These are phyloP conservation scores for Gnaphalium uliginosum DNA, from an alignment of 129 eudicot species.

Conservation along the genomic window DNA sequence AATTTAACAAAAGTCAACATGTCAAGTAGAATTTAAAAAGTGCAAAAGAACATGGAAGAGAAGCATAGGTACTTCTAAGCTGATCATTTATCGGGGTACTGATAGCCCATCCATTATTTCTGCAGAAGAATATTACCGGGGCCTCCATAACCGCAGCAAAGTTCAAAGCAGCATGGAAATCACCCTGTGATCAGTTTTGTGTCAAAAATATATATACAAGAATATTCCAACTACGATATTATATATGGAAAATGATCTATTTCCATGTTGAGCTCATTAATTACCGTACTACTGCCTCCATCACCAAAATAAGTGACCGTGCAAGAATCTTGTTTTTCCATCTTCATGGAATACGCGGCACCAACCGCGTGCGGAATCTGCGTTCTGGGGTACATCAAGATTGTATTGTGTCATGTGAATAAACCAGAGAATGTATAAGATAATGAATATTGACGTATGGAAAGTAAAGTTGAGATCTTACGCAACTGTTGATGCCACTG, in stretches of 20 bases:
- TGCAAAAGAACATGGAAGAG: background rate
- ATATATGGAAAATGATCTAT: background rate
- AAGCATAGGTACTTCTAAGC: constrained; percentile 56
- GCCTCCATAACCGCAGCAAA: constrained; percentile 92
- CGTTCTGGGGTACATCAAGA: constrained; percentile 47
- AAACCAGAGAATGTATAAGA: background rate
- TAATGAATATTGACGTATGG: background rate
- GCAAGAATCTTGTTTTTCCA: constrained; percentile 76
- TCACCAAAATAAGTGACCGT: constrained; percentile 86
- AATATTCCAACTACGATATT: background rate
- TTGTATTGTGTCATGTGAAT: background rate
- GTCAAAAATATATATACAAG: background rate
- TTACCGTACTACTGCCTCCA: constrained; percentile 90
- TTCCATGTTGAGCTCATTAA: background rate
- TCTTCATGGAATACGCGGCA: constrained; percentile 90
- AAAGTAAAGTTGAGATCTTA: constrained; percentile 36
- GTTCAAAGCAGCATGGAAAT: constrained; percentile 85
- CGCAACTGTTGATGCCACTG: constrained; percentile 89
- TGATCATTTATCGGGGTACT: constrained; percentile 84
- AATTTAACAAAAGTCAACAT: constrained; percentile 15
- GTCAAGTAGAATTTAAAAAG: background rate
- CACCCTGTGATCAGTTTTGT: constrained; percentile 49
- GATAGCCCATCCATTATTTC: constrained; percentile 94
- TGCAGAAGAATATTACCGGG: constrained; percentile 74
- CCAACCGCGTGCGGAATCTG: constrained; percentile 97